Evolutionary conservation across 1,284 basidiomycete genomes (phyloP), one percentile per base, ranked within the genome.

Genomic region (Pisolithus thermaeus): DNA sequence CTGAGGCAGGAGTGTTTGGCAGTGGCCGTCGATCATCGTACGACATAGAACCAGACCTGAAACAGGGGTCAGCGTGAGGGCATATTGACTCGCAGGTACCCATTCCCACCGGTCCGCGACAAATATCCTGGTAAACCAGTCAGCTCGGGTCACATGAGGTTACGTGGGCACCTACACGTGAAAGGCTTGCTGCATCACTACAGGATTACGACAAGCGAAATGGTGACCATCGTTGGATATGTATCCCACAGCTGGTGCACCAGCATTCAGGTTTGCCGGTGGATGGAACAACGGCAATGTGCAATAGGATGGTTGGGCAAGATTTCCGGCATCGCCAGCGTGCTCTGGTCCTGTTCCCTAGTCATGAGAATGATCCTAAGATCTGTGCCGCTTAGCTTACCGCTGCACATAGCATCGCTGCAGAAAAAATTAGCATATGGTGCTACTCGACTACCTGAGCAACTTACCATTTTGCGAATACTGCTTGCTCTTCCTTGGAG

Each of bases 181-280:
- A 59, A 79, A 83, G 0, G 79, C 70, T 56, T 79, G 77, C 27
- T 76, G 75, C 56, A 73, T 55, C 4, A 71, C 61, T 5, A 65
- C 64, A 1, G 82, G 83, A 60, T 82, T 81, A 41, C 61, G 73
- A 61, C 81, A 84, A 4, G 55, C 56, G 60, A 81, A 84, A 4
- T 70, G 59, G 20, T 68, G 63, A 0, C 65, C 65, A 54, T 84
- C 81, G 20, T 67, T 64, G 9, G 82, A 83, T 22, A 80, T 61
- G 59, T 84, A 77, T 1, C 80, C 77, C 11, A 67, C 47, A 4
- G 63, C 71, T 1, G 59, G 53, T 70, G 69, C 59, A n/a, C 59
- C 41, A 2, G 53, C 56, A 18, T 55, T 59, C 37, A 55, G 38
- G 14, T 56, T 53, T 46, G 69, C 61, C 3, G 73, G 74, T 9